These are phyloP conservation scores for Cyclaneusma minus DNA, from an alignment of 2,329 filamentous ascomycete genomes.

Conservation along the genomic window DNA sequence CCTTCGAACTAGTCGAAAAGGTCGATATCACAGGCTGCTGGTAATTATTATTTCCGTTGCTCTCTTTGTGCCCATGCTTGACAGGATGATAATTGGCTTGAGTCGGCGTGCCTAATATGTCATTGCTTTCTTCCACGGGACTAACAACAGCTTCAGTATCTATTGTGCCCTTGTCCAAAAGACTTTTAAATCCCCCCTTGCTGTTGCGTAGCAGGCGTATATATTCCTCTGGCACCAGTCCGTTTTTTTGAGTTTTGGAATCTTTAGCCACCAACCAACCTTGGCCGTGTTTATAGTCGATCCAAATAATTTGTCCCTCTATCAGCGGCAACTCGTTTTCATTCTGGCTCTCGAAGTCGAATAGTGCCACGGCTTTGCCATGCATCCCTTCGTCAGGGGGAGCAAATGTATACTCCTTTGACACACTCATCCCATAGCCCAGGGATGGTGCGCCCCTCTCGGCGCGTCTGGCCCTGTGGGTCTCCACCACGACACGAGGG, in stretches of 20 bases:
- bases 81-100: conserved; percentile 40
- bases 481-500: too few species aligned
- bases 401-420: conserved; percentile 87
- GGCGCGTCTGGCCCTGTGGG: too few species aligned
- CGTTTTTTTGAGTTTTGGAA: conserved; percentile 84
- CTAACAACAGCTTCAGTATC: conserved; percentile 31
- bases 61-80: conserved; percentile 27
- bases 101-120: conserved; percentile 44
- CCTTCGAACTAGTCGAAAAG: conserved; percentile 56
- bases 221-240: conserved; percentile 91
- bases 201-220: conserved; percentile 86
- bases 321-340: conserved; percentile 88
- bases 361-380: conserved; percentile 86
- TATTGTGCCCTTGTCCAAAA: conserved; percentile 51
- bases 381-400: conserved; percentile 96
- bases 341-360: conserved; percentile 89
- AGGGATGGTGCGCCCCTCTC: too few species aligned
- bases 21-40: conserved; percentile 53
- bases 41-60: conserved; percentile 40
- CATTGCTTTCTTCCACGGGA: conserved; percentile 35
- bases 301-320: conserved; percentile 91
- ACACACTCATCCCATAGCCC: too few species aligned
- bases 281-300: conserved; percentile 90
- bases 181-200: conserved; percentile 69
- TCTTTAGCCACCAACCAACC: conserved; percentile 97